Conservation (phyloP, 768 basidiomycete species). For the Leccinum olivaceopallidum region DNA sequence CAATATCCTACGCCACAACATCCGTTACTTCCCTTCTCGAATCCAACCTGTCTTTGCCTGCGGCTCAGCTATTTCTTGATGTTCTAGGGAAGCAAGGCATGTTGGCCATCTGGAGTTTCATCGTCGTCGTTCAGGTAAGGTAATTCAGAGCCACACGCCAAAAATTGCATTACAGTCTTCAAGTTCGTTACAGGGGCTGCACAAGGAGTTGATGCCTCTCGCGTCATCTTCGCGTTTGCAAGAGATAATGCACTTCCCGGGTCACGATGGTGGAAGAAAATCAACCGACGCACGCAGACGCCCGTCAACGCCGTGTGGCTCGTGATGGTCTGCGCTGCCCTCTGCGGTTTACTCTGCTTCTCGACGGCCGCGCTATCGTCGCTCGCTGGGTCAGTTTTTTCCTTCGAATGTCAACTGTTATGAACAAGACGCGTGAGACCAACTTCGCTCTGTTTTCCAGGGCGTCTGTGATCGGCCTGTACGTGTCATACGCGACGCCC, state of each 20-base stretch:
- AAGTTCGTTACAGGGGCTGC: slow-evolving; percentile 77
- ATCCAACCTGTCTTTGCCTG: slow-evolving; percentile 57
- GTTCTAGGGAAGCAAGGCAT: slow-evolving; percentile 69
- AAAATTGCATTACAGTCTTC: neutral
- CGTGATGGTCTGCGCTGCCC: slow-evolving; percentile 53
- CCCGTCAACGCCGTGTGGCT: slow-evolving; percentile 79
- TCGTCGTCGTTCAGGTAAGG: slow-evolving; percentile 59
- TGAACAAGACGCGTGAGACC: neutral
- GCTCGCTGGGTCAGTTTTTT: slow-evolving; percentile 56
- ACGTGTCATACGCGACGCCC: slow-evolving; percentile 60
- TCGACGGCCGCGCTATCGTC: slow-evolving; percentile 62
- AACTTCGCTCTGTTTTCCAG: slow-evolving; percentile 32
- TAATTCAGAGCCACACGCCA: neutral
- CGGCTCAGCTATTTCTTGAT: slow-evolving; percentile 71
- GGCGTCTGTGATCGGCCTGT: slow-evolving; percentile 69
- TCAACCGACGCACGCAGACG: slow-evolving; percentile 60
- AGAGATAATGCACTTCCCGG: slow-evolving; percentile 74
- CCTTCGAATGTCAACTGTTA: neutral
- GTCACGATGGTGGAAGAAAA: slow-evolving; percentile 66
- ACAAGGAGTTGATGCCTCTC: slow-evolving; percentile 73
- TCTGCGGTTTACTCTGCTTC: slow-evolving; percentile 68
- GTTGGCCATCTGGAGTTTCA: slow-evolving; percentile 70
- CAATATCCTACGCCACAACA: slow-evolving; percentile 61
- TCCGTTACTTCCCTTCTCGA: slow-evolving; percentile 52
- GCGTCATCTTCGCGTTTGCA: slow-evolving; percentile 77